A percentile compares a stretch with the other conserved stretches of the same genome.
phyloP scores from a whole-genome alignment of 345 rosid species.

The Brassica juncea region DNA sequence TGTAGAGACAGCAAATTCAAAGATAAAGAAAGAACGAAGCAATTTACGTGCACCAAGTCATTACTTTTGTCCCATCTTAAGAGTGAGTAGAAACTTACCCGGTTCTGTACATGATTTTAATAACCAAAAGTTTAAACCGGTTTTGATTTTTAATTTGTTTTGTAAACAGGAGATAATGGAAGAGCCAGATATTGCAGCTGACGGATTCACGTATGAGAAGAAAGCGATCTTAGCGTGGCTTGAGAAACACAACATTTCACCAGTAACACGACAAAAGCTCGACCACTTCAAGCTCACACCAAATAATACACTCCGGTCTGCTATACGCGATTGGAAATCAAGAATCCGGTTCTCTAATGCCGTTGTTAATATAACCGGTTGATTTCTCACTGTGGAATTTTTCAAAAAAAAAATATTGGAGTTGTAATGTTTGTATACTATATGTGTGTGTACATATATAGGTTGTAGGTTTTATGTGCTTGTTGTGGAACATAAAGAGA shows the following conservation, averaged over 20 bases:
- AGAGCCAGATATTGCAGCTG: conserved; percentile 80
- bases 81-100: conserved; percentile 42
- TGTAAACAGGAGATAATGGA: conserved; percentile 67
- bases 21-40: conserved; percentile 48
- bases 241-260: conserved; percentile 69
- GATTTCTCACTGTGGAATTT: neutral
- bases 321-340: conserved; percentile 80
- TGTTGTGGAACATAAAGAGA: neutral
- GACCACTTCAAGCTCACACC: conserved; percentile 57
- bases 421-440: neutral
- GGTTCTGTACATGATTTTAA: neutral
- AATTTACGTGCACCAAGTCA: conserved; percentile 60
- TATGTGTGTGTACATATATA: conserved; percentile 13
- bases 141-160: conserved; percentile 3
- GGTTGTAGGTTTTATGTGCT: conserved; percentile 3
- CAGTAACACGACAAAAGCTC: conserved; percentile 64
- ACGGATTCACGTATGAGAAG: conserved; percentile 85
- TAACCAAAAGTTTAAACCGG: neutral
- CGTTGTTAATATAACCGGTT: conserved; percentile 15
- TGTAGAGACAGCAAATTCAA: conserved; percentile 54
- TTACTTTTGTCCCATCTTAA: conserved; percentile 83
- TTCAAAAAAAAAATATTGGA: neutral
- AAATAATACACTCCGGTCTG: conserved; percentile 68
- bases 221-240: conserved; percentile 78
- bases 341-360: conserved; percentile 38